Evolutionary conservation across 352 stramenopile genomes (phyloP), one percentile per base, ranked within the genome.

Genomic region (Pythium myriotylum): DNA sequence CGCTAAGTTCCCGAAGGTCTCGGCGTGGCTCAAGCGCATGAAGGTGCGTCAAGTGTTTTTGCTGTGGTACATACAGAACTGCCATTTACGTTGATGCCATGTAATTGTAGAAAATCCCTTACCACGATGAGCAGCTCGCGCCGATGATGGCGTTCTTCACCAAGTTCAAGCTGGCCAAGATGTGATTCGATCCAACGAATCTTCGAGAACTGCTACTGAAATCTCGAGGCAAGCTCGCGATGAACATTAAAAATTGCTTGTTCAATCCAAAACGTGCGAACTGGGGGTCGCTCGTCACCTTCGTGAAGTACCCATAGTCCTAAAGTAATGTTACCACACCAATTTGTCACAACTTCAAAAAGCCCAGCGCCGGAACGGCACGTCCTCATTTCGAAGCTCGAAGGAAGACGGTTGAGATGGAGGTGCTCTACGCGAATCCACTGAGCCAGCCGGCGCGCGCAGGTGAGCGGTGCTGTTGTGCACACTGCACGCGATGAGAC

Each of bases 11-110:
- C 79, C 81, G 14, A 74, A 79, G 47, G 52, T 64, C 46, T 65
- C 75, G 0, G 79, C 69, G 16, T 91, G 81, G 81, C 60, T 89
- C 55, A 78, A 85, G 64, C 81, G 81, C 57, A 91, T 91, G 81
- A 91, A 89, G 78, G 78, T 88, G 62, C 9, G 52, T 48, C 13
- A 13, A 20, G 2, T 35, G n/a, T 19, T 39, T 16, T 9, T 4
- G 40, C n/a, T 17, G 2, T 41, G 17, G 46, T 32, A n/a, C 41
- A 13, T 48, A 24, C 24, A 54, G 37, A 42, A 63, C 9, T 41
- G 50, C 32, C 52, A 50, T 54, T 19, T 43, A 43, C 37, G 6
- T 7, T 16, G 50, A 22, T 47, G n/a, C 9, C 46, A 33, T 51
- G 47, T 55, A 20, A 51, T 24, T 53, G 12, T 26, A 89, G 78